Percentiles rank a stretch among this genome's conserved stretches.
These are phyloP conservation scores for Podospora appendiculata DNA, from an alignment of 495 filamentous ascomycete species.

Conservation along the genomic window DNA sequence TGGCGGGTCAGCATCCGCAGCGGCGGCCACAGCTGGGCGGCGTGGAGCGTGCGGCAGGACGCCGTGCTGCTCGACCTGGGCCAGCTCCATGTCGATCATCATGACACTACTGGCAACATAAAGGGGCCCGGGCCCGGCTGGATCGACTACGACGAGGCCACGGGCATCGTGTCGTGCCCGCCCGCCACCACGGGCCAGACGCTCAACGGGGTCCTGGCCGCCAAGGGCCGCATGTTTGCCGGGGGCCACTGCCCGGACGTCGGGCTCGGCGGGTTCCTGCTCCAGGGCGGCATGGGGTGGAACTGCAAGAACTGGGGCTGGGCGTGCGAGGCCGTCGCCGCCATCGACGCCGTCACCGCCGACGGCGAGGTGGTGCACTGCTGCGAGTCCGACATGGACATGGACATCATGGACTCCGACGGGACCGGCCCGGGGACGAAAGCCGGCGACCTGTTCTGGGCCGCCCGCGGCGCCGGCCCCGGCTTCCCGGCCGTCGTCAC, in stretches of 20 bases:
- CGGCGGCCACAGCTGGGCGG: conserved; percentile 48
- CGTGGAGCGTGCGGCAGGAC: conserved; percentile 43
- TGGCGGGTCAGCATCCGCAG: conserved; percentile 39
- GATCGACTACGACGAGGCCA: conserved; percentile 29
- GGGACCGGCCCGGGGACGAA: too few relatives aligned
- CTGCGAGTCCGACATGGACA: conserved; percentile 28
- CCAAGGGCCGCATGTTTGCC: conserved; percentile 38
- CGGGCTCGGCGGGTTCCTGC: conserved; percentile 46
- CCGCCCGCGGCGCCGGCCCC: conserved; percentile 44
- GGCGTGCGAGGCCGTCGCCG: conserved; percentile 42
- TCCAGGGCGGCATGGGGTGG: conserved; percentile 52
- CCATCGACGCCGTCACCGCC: conserved; percentile 43
- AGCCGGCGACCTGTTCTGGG: conserved; percentile 49
- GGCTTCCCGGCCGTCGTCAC: conserved; percentile 45
- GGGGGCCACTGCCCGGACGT: conserved; percentile 52
- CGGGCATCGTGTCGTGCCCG: conserved; percentile 27
- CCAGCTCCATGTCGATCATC: too few relatives aligned
- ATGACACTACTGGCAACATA: too few relatives aligned
- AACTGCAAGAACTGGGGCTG: conserved; percentile 47
- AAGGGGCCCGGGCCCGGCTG: too few relatives aligned
- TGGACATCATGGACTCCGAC: too few relatives aligned
- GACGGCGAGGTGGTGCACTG: conserved; percentile 31
- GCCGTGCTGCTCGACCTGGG: conserved; percentile 41
- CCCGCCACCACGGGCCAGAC: conserved; percentile 37
- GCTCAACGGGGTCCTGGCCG: conserved; percentile 31